Conservation (phyloP, 108 stramenopile genomes). For the Fragilariopsis cylindrus region DNA sequence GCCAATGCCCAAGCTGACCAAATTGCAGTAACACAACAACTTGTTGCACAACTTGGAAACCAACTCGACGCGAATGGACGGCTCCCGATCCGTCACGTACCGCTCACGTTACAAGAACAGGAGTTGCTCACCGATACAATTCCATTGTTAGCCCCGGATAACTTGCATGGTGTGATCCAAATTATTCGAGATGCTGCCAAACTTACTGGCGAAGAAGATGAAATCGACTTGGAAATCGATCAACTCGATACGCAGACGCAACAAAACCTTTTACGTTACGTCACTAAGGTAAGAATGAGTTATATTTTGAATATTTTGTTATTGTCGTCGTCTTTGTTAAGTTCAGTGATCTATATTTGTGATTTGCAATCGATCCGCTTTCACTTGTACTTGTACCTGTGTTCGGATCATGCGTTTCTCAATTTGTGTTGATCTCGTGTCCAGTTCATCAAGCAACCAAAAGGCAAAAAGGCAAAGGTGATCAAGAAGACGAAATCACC, state of each 20-base stretch:
- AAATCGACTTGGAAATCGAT: slow-evolving; percentile 88
- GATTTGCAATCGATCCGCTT: too few relatives aligned
- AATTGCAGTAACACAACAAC: too few relatives aligned
- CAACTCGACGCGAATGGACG: too few relatives aligned
- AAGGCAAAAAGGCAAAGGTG: slow-evolving; percentile 33
- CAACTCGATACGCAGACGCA: slow-evolving; percentile 74
- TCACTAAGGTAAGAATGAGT: slow-evolving; percentile 75
- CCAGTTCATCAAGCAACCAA: slow-evolving; percentile 39
- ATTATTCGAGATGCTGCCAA: slow-evolving; percentile 83
- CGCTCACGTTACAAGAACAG: slow-evolving; percentile 79
- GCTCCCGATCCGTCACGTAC: slow-evolving; percentile 3
- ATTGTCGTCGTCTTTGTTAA: too few relatives aligned
- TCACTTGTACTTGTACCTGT: neutral
- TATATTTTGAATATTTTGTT: too few relatives aligned
- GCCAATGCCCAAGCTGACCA: too few relatives aligned
- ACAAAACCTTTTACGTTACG: slow-evolving; percentile 73
- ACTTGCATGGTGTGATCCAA: slow-evolving; percentile 73
- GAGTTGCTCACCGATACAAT: slow-evolving; percentile 80
- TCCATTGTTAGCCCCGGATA: slow-evolving; percentile 56
- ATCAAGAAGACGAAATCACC: slow-evolving; percentile 46
- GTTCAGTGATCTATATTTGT: too few relatives aligned
- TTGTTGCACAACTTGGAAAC: too few relatives aligned
- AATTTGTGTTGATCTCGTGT: slow-evolving; percentile 13
- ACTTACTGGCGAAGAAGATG: slow-evolving; percentile 78
- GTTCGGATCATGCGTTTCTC: slow-evolving; percentile 1